Evolutionary conservation across 805 yeast species (phyloP).

Genomic region (Ascoidea rubescens): DNA sequence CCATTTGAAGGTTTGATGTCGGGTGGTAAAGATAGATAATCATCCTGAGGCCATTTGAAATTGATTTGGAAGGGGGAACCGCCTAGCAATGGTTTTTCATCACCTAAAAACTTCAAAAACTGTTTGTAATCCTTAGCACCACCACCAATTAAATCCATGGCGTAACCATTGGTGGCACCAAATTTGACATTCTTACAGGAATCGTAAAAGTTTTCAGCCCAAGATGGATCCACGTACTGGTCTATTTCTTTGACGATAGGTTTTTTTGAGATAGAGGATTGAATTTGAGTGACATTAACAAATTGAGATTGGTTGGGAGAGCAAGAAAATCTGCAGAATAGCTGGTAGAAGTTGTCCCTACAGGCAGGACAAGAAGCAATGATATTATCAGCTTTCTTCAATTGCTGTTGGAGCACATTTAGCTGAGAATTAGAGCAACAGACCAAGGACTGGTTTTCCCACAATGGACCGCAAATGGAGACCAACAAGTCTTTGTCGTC

Average conservation of each 20-base stretch:
- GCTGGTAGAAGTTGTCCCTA: slow-evolving; percentile 63
- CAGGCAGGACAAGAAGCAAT: slow-evolving; percentile 94
- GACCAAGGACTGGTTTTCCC: slow-evolving; percentile 31
- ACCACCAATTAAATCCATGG: slow-evolving; percentile 97
- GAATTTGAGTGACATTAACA: slow-evolving; percentile 46
- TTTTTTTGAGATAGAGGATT: slow-evolving; percentile 34
- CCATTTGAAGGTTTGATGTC: slow-evolving; percentile 19
- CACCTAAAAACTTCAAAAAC: slow-evolving; percentile 83
- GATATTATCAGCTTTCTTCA: slow-evolving; percentile 64
- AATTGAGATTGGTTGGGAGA: slow-evolving; percentile 72
- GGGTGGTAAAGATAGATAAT: slow-evolving; percentile 13
- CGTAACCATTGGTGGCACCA: slow-evolving; percentile 88
- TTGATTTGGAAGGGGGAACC: slow-evolving; percentile 95
- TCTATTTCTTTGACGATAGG: slow-evolving; percentile 61
- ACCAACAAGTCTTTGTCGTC: slow-evolving; percentile 29
- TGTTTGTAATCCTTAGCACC: slow-evolving; percentile 67
- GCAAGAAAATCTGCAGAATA: slow-evolving; percentile 84
- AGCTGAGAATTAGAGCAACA: slow-evolving; percentile 69
- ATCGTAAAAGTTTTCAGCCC: slow-evolving; percentile 57
- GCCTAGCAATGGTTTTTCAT: slow-evolving; percentile 84
- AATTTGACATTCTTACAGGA: slow-evolving; percentile 86
- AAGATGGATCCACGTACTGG: slow-evolving; percentile 39
- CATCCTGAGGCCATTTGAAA: slow-evolving; percentile 34
- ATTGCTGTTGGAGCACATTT: slow-evolving; percentile 35
- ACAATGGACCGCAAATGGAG: slow-evolving; percentile 62